Base-by-base conservation (phyloP, 2,329 filamentous ascomycete species). In the Corinectria fuckeliana region DNA sequence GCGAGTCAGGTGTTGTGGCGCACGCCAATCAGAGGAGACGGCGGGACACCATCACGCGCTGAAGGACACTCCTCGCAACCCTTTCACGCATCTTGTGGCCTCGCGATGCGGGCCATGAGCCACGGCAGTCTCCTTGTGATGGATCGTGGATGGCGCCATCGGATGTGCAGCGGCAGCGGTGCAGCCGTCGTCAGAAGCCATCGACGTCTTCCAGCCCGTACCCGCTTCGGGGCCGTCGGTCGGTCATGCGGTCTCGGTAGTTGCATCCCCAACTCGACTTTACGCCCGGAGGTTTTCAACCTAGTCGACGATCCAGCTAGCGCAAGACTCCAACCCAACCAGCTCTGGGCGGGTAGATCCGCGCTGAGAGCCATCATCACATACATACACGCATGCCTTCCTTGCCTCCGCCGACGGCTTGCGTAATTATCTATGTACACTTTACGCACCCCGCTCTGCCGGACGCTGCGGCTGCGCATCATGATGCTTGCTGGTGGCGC, bases 1-100 rank as follows among this genome's bases (percentile, higher is more conserved):
- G 62, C 58, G 61, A 64, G 75, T 79, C 77, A 78, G 72, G 74
- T 78, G 77, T 54, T 71, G 68, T 70, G 69, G 65, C 71, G 67
- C 66, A 71, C 61, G 56, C 77, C 77, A 78, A 79, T 79, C 62
- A 72, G 23, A n/a, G 48, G 30, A 14, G 16, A 14, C 32, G 34
- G 44, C 60, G 28, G 58, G 53, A 55, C 70, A 72, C 70, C 70
- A 69, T 60, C 47, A 56, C n/a, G 36, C 10, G 18, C 26, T 51
- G 8, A 42, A 25, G 36, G 26, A 21, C 50, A n/a, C 23, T 6
- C 34, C 30, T 21, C 23, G 45, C 54, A 60, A 28, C 66, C 65
- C 55, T 63, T 50, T 54, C 53, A 50, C 26, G 42, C 38, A 52
- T 30, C 49, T 41, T 41, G 51, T 23, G 47, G 47, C 51, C 56